phyloP scores from a whole-genome alignment of 2,329 filamentous ascomycete species.

The Colletotrichum spinosum region DNA sequence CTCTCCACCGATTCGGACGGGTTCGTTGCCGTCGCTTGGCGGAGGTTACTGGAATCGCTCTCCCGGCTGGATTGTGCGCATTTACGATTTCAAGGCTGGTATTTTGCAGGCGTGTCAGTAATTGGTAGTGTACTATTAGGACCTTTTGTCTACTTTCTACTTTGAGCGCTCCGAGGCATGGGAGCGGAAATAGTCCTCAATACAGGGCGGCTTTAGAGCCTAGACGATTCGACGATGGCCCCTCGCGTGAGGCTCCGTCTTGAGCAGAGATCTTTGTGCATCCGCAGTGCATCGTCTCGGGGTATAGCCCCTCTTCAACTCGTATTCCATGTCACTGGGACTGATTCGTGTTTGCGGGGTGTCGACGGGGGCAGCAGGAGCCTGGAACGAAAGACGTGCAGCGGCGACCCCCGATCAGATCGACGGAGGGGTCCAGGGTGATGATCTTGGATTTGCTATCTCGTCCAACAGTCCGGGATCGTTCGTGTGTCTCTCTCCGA shows the following conservation, averaged over 20 bases:
- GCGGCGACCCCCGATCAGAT: constrained; percentile 17
- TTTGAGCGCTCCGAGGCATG: constrained; percentile 30
- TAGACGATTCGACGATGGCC: constrained; percentile 1
- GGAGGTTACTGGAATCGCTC: constrained; percentile 3
- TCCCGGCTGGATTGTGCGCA: constrained; percentile 11
- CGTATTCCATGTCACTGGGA: constrained; percentile 18
- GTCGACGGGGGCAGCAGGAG: constrained; percentile 19
- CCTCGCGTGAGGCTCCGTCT: not conserved
- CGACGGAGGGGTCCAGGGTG: constrained; percentile 11
- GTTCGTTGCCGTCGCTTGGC: not conserved
- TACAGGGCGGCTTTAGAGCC: constrained; percentile 33
- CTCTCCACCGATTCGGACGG: not conserved
- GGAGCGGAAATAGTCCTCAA: constrained; percentile 34
- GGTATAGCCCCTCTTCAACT: constrained; percentile 25
- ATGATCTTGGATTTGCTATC: constrained; percentile 2
- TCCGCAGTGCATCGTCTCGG: constrained; percentile 5
- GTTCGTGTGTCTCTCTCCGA: not conserved
- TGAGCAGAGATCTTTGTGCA: not conserved
- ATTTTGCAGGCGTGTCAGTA: constrained; percentile 34
- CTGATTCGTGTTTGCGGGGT: constrained; percentile 34
- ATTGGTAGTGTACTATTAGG: constrained; percentile 39
- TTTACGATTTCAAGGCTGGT: constrained; percentile 10
- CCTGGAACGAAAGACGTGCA: constrained; percentile 10
- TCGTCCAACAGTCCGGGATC: not conserved
- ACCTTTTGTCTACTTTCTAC: constrained; percentile 35